phyloP scores from a whole-genome alignment of 1,284 basidiomycete species.

The Schizophyllum amplum region DNA sequence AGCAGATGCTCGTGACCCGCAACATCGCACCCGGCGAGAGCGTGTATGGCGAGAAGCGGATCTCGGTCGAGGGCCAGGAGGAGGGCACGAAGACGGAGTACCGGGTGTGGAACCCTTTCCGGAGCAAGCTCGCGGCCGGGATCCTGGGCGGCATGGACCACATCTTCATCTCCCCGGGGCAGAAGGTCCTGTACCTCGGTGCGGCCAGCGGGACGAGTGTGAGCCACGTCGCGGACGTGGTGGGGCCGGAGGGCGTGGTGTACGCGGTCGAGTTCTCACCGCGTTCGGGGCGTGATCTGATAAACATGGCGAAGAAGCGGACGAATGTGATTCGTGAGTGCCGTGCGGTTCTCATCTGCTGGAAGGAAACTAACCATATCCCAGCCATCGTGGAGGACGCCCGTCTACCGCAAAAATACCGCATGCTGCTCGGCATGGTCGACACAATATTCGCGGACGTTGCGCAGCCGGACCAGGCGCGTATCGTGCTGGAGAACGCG shows the following conservation, averaged over 20 bases:
- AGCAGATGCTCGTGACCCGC: constrained; percentile 95
- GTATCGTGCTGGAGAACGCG: constrained; percentile 90
- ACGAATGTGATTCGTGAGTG: constrained; percentile 96
- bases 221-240: constrained; percentile 97
- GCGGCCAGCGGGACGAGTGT: constrained; percentile 97
- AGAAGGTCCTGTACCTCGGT: constrained; percentile 96
- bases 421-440: constrained; percentile 89
- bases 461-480: constrained; percentile 97
- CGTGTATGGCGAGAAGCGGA: constrained; percentile 98
- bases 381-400: constrained; percentile 96
- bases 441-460: constrained; percentile 98
- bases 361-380: constrained; percentile 3
- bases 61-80: constrained; percentile 71
- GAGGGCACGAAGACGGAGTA: constrained; percentile 93
- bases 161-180: constrained; percentile 90
- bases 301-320: constrained; percentile 99
- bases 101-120: constrained; percentile 99
- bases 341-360: not conserved
- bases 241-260: constrained; percentile 96
- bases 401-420: constrained; percentile 89
- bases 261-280: constrained; percentile 99
- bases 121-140: constrained; percentile 95
- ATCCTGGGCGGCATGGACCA: constrained; percentile 93
- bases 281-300: constrained; percentile 94
- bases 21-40: constrained; percentile 97